These are phyloP conservation scores for Trametes punicea DNA, from an alignment of 768 basidiomycete species.

Conservation along the genomic window DNA sequence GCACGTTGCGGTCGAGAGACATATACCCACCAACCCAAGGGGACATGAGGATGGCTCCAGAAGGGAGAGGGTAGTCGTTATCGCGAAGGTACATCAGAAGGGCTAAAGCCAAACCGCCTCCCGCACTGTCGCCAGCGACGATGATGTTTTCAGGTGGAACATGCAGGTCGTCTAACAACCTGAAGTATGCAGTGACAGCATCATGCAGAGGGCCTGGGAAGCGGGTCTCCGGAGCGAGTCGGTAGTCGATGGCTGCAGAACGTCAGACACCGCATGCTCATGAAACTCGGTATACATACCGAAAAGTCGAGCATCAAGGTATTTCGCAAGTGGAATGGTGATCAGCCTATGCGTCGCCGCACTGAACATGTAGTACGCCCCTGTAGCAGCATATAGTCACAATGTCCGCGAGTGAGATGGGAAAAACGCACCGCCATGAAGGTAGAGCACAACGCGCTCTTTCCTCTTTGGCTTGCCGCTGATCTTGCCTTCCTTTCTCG, in stretches of 20 bases:
- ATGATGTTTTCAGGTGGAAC: slow-evolving; percentile 91
- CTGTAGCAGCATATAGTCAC: slow-evolving; percentile 34
- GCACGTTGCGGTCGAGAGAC: background rate
- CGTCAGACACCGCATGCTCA: background rate
- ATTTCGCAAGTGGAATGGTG: slow-evolving; percentile 88
- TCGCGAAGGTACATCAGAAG: slow-evolving; percentile 94
- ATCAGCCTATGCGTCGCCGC: slow-evolving; percentile 88
- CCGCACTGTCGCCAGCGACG: slow-evolving; percentile 89
- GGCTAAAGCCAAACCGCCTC: slow-evolving; percentile 83
- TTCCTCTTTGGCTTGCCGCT: slow-evolving; percentile 40
- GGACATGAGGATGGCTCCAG: slow-evolving; percentile 84
- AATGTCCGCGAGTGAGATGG: background rate
- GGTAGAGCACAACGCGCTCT: slow-evolving; percentile 85
- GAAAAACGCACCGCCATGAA: slow-evolving; percentile 78
- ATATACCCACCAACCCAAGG: slow-evolving; percentile 87
- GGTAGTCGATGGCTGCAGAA: slow-evolving; percentile 80
- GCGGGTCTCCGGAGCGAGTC: slow-evolving; percentile 90
- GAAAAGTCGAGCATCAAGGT: slow-evolving; percentile 86
- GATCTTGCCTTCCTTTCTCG: slow-evolving; percentile 22
- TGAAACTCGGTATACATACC: slow-evolving; percentile 40
- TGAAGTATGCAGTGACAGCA: slow-evolving; percentile 80
- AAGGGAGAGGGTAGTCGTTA: slow-evolving; percentile 78
- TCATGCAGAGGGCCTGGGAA: slow-evolving; percentile 92
- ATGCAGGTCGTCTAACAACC: slow-evolving; percentile 81
- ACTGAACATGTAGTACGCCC: slow-evolving; percentile 91